Base-by-base conservation (phyloP, 306 rosid species). In the Psophocarpus tetragonolobus region DNA sequence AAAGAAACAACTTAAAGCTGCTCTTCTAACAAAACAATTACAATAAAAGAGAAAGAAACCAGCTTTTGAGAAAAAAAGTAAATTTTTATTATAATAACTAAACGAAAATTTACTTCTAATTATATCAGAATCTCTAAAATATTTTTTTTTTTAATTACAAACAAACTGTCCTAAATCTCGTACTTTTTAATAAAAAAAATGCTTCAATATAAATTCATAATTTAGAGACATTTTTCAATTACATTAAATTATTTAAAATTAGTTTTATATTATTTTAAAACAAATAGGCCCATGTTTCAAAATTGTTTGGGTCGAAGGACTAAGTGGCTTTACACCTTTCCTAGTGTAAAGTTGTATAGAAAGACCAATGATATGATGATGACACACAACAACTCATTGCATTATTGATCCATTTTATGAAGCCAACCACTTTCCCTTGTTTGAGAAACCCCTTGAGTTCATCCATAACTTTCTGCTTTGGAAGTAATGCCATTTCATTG, bases 311-410 rank as follows among this genome's bases (percentile, higher is more conserved):
- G 6, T 26, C 23, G n/a, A 68, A 44, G 21, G 15, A 47, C 27
- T 48, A 29, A 30, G 26, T 69, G 61, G 5, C 0, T n/a, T 68
- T 10, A 69, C 42, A 45, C 1, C 8, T n/a, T 30, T 30, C 29
- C 15, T 48, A 29, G 5, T 0, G 60, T 30, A 29, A 10, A 8
- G 24, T 26, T 2, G 29, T n/a, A 30, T 29, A 8, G 38, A 44
- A 44, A 8, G 56, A 9, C 26, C 36, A 41, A 20, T 41, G n/a
- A 29, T n/a, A 8, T 30, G 75, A 70, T 48, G 3, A 15, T n/a
- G 62, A 48, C 75, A 70, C 10, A 48, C 32, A 70, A 70, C 44
- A 27, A 69, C 61, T n/a, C 20, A 30, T 0, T 70, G 75, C 20
- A 48, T 70, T 70, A 70, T 70, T 29, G 56, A n/a, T 35, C n/a